Percentiles rank a stretch among this genome's conserved stretches.
phyloP scores from a whole-genome alignment of 1,284 basidiomycete genomes.

The Cryptococcus hybrid region DNA sequence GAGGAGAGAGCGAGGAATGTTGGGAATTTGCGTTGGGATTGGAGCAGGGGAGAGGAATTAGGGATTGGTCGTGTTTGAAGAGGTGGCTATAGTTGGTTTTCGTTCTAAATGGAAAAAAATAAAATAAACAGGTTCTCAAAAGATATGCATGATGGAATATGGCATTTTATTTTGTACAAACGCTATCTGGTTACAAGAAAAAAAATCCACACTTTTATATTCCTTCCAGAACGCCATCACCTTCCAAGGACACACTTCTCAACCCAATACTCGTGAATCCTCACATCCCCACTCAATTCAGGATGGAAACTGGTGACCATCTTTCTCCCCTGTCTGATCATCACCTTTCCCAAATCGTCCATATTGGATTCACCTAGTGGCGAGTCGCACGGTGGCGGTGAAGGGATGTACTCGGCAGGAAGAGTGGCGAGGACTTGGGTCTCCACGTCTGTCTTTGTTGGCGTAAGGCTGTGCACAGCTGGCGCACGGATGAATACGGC shows the following conservation, averaged over 20 bases:
- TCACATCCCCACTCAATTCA: constrained; percentile 80
- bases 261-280: constrained; percentile 70
- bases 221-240: not conserved
- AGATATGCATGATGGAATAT: too few relatives aligned
- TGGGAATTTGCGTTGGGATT: constrained; percentile 68
- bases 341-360: constrained; percentile 69
- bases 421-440: constrained; percentile 67
- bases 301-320: constrained; percentile 93
- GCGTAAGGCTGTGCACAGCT: constrained; percentile 28
- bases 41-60: constrained; percentile 56
- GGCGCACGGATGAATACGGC: constrained; percentile 97
- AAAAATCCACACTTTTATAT: too few relatives aligned
- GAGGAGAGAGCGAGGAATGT: constrained; percentile 70
- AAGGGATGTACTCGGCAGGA: constrained; percentile 59
- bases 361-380: constrained; percentile 37
- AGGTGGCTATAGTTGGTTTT: constrained; percentile 18
- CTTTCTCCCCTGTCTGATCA: constrained; percentile 78
- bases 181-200: not conserved
- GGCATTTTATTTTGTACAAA: too few relatives aligned
- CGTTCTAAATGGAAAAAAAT: constrained; percentile 34
- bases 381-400: constrained; percentile 39
- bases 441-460: not conserved
- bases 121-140: too few relatives aligned
- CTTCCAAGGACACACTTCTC: constrained; percentile 41
- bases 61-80: constrained; percentile 39